Conservation (phyloP, 2,329 filamentous ascomycete genomes). For the Aspergillaceae sp. region DNA sequence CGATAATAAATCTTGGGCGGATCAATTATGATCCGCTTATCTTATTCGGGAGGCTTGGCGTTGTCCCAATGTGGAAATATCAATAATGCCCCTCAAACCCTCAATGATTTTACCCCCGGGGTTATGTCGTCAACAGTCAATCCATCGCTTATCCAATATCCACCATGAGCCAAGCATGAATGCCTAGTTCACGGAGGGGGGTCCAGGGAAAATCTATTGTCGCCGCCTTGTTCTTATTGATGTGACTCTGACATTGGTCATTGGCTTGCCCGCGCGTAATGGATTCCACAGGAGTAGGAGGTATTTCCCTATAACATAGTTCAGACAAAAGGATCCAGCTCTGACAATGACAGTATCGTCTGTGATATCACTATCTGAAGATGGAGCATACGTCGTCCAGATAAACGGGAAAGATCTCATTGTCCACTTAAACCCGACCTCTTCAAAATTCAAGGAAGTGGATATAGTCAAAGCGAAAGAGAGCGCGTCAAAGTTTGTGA, state of each 20-base stretch:
- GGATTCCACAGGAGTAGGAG: slow-evolving; percentile 2
- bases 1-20: slow-evolving; percentile 15
- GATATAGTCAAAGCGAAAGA: slow-evolving; percentile 26
- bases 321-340: neutral
- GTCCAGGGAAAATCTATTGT: neutral
- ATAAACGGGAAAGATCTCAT: slow-evolving; percentile 25
- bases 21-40: slow-evolving; percentile 19
- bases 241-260: neutral
- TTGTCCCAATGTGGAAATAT: slow-evolving; percentile 3
- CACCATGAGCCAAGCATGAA: neutral
- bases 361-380: slow-evolving; percentile 21
- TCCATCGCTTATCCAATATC: neutral
- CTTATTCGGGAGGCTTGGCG: slow-evolving; percentile 18
- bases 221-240: neutral
- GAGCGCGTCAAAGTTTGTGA: slow-evolving; percentile 21
- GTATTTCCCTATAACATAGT: slow-evolving; percentile 8
- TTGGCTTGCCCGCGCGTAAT: neutral
- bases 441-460: slow-evolving; percentile 22
- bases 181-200: too few species aligned
- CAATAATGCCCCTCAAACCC: neutral
- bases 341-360: slow-evolving; percentile 4
- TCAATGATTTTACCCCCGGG: neutral
- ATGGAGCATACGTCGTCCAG: slow-evolving; percentile 22
- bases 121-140: too few species aligned
- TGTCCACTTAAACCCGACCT: slow-evolving; percentile 21